These are phyloP conservation scores for Fomitopsis palustris DNA, from an alignment of 1,284 basidiomycete species.

Conservation along the genomic window DNA sequence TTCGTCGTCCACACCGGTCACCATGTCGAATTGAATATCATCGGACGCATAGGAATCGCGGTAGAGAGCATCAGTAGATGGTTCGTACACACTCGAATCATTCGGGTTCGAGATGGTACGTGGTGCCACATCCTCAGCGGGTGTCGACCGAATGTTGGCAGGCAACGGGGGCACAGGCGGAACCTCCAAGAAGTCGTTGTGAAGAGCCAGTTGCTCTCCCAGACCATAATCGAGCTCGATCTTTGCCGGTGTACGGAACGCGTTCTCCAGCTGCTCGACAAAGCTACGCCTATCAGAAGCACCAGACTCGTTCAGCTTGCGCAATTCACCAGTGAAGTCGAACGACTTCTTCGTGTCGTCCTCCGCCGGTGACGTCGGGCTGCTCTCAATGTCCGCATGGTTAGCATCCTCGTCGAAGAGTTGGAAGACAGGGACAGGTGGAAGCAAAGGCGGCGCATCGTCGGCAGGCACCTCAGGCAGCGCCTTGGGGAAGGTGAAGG, in stretches of 20 bases:
- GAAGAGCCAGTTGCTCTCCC: conserved; percentile 18
- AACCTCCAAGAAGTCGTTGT: conserved; percentile 23
- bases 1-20: conserved; percentile 24
- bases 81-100: conserved; percentile 14
- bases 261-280: conserved; percentile 76
- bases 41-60: conserved; percentile 20
- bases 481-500: background rate
- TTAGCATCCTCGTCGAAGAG: conserved; percentile 44
- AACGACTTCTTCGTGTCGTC: conserved; percentile 77
- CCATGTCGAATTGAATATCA: conserved; percentile 22
- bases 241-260: conserved; percentile 71
- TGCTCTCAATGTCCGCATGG: conserved; percentile 45
- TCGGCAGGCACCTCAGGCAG: background rate
- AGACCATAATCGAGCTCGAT: conserved; percentile 52
- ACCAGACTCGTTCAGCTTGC: conserved; percentile 66
- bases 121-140: conserved; percentile 21
- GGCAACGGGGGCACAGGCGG: conserved; percentile 45
- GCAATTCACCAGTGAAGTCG: conserved; percentile 81
- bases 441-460: background rate
- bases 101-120: conserved; percentile 21
- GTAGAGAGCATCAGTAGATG: conserved; percentile 9
- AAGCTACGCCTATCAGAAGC: conserved; percentile 71
- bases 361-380: conserved; percentile 29
- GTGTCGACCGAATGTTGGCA: conserved; percentile 13
- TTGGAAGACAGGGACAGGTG: conserved; percentile 39